Conservation (phyloP, 352 stramenopile genomes). For the Phytophthora agathidicida region DNA sequence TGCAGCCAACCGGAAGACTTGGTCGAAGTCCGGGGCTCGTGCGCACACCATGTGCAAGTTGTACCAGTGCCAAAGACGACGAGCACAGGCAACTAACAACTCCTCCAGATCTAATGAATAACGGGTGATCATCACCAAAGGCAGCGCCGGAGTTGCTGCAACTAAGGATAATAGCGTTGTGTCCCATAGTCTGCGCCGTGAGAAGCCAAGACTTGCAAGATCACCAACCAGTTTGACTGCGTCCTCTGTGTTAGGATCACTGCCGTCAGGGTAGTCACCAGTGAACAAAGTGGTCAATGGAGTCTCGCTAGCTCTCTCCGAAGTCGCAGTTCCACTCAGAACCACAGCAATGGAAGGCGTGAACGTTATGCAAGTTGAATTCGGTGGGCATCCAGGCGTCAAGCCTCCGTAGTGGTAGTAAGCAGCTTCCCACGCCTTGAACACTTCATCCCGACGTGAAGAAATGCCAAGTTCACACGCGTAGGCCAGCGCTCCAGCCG, state of each 20-base stretch:
- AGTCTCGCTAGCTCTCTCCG: slow-evolving; percentile 4
- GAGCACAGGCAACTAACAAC: slow-evolving; percentile 47
- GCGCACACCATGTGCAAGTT: slow-evolving; percentile 51
- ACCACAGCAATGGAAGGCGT: slow-evolving; percentile 29
- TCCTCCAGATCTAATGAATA: slow-evolving; percentile 49
- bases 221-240: slow-evolving; percentile 17
- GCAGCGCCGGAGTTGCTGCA: slow-evolving; percentile 26
- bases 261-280: slow-evolving; percentile 11
- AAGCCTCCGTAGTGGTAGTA: slow-evolving; percentile 28
- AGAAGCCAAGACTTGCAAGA: slow-evolving; percentile 43
- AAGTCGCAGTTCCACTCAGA: slow-evolving; percentile 4
- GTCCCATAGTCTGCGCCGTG: slow-evolving; percentile 48
- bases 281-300: slow-evolving; percentile 19
- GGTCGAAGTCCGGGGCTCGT: slow-evolving; percentile 39
- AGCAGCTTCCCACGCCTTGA: slow-evolving; percentile 26
- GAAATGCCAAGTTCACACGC: slow-evolving; percentile 16
- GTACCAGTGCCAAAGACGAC: slow-evolving; percentile 48
- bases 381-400: slow-evolving; percentile 27
- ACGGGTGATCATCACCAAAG: slow-evolving; percentile 49
- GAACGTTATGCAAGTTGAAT: slow-evolving; percentile 25
- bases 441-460: slow-evolving; percentile 10
- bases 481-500: slow-evolving; percentile 50
- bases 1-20: slow-evolving; percentile 41
- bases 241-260: slow-evolving; percentile 2
- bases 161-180: slow-evolving; percentile 41